Percentiles rank a stretch among this genome's conserved stretches.
These are phyloP conservation scores for Suillus fuscotomentosus DNA, from an alignment of 768 basidiomycete genomes.

Conservation along the genomic window DNA sequence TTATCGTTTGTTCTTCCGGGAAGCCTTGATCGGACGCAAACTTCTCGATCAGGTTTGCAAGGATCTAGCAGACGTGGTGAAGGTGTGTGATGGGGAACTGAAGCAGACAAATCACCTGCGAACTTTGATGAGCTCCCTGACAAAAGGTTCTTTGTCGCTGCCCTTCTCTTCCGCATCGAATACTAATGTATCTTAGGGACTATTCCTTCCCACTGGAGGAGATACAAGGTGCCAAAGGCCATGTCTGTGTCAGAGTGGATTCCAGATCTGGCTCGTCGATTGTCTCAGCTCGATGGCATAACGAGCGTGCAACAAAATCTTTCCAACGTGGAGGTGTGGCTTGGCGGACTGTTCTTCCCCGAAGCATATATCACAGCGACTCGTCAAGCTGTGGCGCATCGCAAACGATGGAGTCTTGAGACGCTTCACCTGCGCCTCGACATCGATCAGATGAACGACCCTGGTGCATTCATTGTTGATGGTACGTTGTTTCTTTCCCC, in stretches of 20 bases:
- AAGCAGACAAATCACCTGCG: conserved; percentile 97
- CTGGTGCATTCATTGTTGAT: conserved; percentile 81
- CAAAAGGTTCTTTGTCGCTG: conserved; percentile 62
- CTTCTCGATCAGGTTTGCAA: conserved; percentile 76
- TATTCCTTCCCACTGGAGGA: conserved; percentile 84
- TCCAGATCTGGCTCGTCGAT: conserved; percentile 72
- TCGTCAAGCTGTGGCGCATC: conserved; percentile 92
- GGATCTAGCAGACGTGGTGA: conserved; percentile 79
- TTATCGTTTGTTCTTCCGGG: conserved; percentile 85
- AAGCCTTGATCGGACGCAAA: conserved; percentile 76
- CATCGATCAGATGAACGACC: conserved; percentile 76
- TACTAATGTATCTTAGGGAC: conserved; percentile 53
- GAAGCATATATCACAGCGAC: conserved; percentile 96
- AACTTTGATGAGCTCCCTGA: conserved; percentile 84
- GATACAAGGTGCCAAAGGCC: conserved; percentile 82
- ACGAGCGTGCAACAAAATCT: conserved; percentile 51
- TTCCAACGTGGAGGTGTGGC: conserved; percentile 78
- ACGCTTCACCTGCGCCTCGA: conserved; percentile 79
- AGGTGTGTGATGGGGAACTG: conserved; percentile 81
- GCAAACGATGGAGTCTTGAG: conserved; percentile 91
- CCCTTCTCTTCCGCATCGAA: background rate
- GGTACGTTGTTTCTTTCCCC: conserved; percentile 36
- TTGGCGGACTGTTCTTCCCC: conserved; percentile 94
- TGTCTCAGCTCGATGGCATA: conserved; percentile 81
- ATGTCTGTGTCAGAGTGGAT: conserved; percentile 89